Evolutionary conservation across 768 basidiomycete genomes (phyloP), one percentile per base, ranked within the genome.

Genomic region (Tremella fuciformis): DNA sequence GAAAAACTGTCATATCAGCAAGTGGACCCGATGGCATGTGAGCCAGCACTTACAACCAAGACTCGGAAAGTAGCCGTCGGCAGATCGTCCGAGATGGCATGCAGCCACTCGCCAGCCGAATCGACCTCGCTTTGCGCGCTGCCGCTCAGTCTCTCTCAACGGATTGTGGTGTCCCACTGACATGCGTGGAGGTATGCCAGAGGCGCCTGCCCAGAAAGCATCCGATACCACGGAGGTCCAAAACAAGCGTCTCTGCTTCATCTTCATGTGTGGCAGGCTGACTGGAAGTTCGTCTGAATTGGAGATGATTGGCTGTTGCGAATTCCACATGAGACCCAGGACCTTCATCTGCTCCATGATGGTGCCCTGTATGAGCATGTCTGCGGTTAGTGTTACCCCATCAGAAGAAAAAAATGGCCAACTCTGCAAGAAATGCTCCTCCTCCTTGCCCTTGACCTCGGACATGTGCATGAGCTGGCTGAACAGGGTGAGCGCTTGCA

Each of bases 191-290:
- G 50, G 9, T 25, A 58, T 19, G 3, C 64, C 67, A 21, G 62
- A 50, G 7, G 56, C 40, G 3, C 62, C 64, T 3, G 67, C 57
- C 38, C 57, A 62, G 37, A 63, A 64, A 18, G 60, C 56, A 44
- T 69, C 67, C 1, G 47, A 26, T 11, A 69, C 53, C 21, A 69
- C 46, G 39, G 59, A 39, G 3, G 55, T 59, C 59, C 59, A 69
- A 53, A 66, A 69, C 19, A 69, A 13, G 4, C 67, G 53, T 40
- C 67, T 67, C 22, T 69, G 65, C 38, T 62, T 66, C 59, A 69
- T 61, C 24, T 58, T 54, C 29, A 62, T 21, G 25, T 62, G 61
- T 11, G 55, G 25, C 18, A 39, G 18, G 18, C 41, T 56, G 16
- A 60, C 29, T 9, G 52, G 48, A 0, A 63, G 18, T 26, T 66